A percentile compares a stretch with the other conserved stretches of the same genome.
These are phyloP conservation scores for Boletus sp. DNA, from an alignment of 1,284 basidiomycete species.

Conservation along the genomic window DNA sequence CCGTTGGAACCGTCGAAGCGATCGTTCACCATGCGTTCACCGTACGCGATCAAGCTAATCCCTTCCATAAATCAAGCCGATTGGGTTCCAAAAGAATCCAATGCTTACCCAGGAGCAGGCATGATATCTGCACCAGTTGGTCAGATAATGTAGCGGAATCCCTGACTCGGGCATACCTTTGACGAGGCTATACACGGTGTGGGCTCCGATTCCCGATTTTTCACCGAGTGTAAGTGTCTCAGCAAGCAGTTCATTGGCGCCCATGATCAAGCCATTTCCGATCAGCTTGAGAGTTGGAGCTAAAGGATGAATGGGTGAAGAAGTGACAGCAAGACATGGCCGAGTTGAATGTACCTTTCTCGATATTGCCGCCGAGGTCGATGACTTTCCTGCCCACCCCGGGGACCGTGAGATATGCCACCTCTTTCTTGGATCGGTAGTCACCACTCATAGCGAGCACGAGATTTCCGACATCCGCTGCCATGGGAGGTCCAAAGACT, in stretches of 20 bases:
- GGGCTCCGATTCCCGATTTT: slow-evolving; percentile 75
- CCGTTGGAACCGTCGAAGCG: slow-evolving; percentile 74
- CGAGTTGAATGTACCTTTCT: slow-evolving; percentile 52
- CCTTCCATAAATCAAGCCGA: not conserved
- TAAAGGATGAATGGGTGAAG: slow-evolving; percentile 21
- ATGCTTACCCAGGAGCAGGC: slow-evolving; percentile 52
- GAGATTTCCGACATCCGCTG: slow-evolving; percentile 68
- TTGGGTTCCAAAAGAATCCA: not conserved
- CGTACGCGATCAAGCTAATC: slow-evolving; percentile 53
- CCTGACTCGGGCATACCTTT: slow-evolving; percentile 43
- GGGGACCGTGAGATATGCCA: slow-evolving; percentile 72
- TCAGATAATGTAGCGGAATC: slow-evolving; percentile 22
- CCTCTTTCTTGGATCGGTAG: slow-evolving; percentile 79
- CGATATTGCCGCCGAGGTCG: slow-evolving; percentile 72
- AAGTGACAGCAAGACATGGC: not conserved
- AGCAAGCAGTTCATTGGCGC: slow-evolving; percentile 72
- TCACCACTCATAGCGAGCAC: slow-evolving; percentile 81
- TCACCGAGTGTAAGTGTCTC: slow-evolving; percentile 83
- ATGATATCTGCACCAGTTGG: slow-evolving; percentile 44
- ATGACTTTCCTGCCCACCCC: slow-evolving; percentile 74
- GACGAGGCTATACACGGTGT: slow-evolving; percentile 54
- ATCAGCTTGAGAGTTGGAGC: slow-evolving; percentile 80
- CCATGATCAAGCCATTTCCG: slow-evolving; percentile 68
- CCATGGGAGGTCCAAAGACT: slow-evolving; percentile 72
- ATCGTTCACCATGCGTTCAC: slow-evolving; percentile 65